phyloP scores from a whole-genome alignment of 805 yeast species.

The Saturnispora gosingensis region DNA sequence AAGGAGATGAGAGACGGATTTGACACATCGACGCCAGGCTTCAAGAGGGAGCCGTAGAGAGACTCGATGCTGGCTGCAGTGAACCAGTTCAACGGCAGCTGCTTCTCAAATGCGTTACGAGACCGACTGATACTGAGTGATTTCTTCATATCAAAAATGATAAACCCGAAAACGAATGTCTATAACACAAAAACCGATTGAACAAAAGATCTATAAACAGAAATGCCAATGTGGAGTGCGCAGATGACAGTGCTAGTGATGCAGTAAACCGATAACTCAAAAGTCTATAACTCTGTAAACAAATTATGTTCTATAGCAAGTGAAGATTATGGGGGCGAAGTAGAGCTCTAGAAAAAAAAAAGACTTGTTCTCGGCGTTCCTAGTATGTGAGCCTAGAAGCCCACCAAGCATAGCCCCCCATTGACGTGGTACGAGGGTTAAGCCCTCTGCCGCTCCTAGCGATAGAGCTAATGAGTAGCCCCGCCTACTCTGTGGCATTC shows the following conservation, averaged over 20 bases:
- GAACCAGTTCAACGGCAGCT: not conserved
- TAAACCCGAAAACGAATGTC: too few species aligned
- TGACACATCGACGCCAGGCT: not conserved
- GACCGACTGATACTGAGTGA: not conserved
- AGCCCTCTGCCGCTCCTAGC: too few species aligned
- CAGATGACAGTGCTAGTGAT: too few species aligned
- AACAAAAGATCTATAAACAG: too few species aligned
- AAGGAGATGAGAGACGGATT: not conserved
- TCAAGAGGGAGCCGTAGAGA: not conserved
- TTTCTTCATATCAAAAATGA: not conserved
- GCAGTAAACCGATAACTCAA: not conserved
- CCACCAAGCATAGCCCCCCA: not conserved
- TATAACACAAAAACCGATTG: too few species aligned
- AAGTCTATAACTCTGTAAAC: not conserved
- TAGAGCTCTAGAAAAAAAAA: not conserved
- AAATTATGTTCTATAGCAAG: not conserved
- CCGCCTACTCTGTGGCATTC: conserved; percentile 32
- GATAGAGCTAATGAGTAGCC: too few species aligned
- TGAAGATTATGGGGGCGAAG: not conserved
- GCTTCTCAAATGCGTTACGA: not conserved
- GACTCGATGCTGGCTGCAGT: not conserved
- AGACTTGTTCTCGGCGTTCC: not conserved
- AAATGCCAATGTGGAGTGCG: too few species aligned
- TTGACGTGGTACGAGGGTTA: not conserved
- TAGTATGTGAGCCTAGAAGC: not conserved